Base-by-base conservation (phyloP, 768 basidiomycete genomes). In the Pleurotus ostreatus region DNA sequence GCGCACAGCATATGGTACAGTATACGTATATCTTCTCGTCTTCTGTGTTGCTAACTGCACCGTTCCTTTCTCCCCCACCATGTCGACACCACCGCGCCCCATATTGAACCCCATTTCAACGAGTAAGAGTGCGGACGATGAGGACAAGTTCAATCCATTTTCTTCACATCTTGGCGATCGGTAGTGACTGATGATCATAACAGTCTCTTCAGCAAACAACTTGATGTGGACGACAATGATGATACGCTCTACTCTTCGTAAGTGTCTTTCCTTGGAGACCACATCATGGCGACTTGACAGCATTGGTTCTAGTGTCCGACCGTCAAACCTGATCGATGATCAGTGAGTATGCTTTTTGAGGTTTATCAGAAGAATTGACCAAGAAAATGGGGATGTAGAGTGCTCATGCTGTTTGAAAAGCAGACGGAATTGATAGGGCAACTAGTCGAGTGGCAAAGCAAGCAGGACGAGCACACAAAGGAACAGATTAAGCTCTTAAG, bases 401-500 rank as follows among this genome's bases (percentile, higher is more conserved):
- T 51, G 49, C 16, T 38, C 15, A 25, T 30, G n/a, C 30, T 51
- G 15, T 37, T 51, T 16, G 49, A 51, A 38, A 51, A 38, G 20
- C 49, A 51, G 20, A 51, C 49, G 13, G 49, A 51, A 16, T 34
- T 51, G 1, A 30, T 51, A 34, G 34, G 49, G 9, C 49, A 51
- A 38, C 34, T 51, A 3, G 26, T 51, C 13, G 49, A 51, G 16
- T 51, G 49, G 49, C 49, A 51, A 22, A 51, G 0, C 30, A 51
- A 51, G 34, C 49, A 51, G 20, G 49, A 51, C n/a, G 49, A 51
- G 30, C 49, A 51, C 20, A 51, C 49, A 13, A 30, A 38, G 25
- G 49, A 51, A 13, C 49, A 51, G 49, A 51, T 51, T n/a, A n/a
- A 34, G 34, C 49, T 51, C 5, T 51, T 51, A 34, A 51, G 49